These are phyloP conservation scores for Nyctanthes arbortristis DNA, from an alignment of 257 asterid species.

Conservation along the genomic window DNA sequence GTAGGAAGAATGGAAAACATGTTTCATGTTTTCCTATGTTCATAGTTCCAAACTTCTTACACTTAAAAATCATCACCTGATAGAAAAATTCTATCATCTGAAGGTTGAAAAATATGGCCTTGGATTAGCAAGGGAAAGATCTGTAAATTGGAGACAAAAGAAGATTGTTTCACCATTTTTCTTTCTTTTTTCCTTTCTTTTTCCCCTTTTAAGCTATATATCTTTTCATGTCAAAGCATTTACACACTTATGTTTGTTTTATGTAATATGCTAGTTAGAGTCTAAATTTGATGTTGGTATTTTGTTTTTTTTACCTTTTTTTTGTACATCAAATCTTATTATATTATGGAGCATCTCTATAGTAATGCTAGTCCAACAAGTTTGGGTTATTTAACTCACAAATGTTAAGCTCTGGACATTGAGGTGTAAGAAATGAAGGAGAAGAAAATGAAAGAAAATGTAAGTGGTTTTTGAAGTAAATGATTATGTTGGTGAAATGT, in stretches of 20 bases:
- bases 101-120: neutral
- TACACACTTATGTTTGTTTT: neutral
- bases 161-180: slow-evolving; percentile 11
- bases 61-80: neutral
- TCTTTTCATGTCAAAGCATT: neutral
- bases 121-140: slow-evolving; percentile 8
- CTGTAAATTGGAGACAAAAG: slow-evolving; percentile 22
- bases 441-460: no score
- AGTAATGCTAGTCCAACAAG: neutral
- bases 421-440: neutral
- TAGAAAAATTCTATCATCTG: neutral
- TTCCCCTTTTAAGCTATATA: neutral
- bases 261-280: neutral
- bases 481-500: no score
- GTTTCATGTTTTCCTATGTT: slow-evolving; percentile 7
- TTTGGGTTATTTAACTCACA: neutral
- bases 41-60: neutral
- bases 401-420: neutral
- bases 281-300: neutral
- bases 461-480: no score
- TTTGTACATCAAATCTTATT: neutral
- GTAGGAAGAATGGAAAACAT: slow-evolving; percentile 22
- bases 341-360: neutral
- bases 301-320: neutral
- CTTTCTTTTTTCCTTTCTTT: no score